A percentile compares a stretch with the other conserved stretches of the same genome.
Conservation (phyloP, 305 asterid species). For the Fraxinus sp. region DNA sequence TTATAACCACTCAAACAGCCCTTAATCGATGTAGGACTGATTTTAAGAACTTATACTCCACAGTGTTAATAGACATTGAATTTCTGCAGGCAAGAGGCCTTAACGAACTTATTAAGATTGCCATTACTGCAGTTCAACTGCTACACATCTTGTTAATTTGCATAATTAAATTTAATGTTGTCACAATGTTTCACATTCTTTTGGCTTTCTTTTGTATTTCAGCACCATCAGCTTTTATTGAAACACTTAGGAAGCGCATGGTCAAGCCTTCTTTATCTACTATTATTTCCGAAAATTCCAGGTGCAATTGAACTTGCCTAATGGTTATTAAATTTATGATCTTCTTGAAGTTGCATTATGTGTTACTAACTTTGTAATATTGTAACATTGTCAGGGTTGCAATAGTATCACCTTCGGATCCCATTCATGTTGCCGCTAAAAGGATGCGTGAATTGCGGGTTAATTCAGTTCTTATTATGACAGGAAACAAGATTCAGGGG, state of each 20-base stretch:
- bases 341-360: constrained; percentile 20
- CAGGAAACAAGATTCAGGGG: constrained; percentile 75
- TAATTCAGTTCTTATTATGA: constrained; percentile 68
- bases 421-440: constrained; percentile 81
- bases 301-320: constrained; percentile 40
- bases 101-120: not conserved
- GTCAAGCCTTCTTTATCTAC: constrained; percentile 90
- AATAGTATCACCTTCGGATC: constrained; percentile 67
- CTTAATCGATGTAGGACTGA: not conserved
- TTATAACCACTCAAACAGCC: not conserved
- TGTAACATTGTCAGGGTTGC: constrained; percentile 59
- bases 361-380: constrained; percentile 26
- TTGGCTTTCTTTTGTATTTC: constrained; percentile 36
- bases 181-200: constrained; percentile 5
- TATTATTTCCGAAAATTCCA: constrained; percentile 63
- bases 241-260: constrained; percentile 84
- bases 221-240: constrained; percentile 86
- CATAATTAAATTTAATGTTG: constrained; percentile 18
- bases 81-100: not conserved
- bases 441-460: constrained; percentile 80
- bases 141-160: not conserved
- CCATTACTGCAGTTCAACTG: not conserved
- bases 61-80: not conserved
- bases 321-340: not conserved
- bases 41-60: constrained; percentile 13